These are phyloP conservation scores for Heterobasidion occidentale DNA, from an alignment of 1,284 basidiomycete species.

Conservation along the genomic window DNA sequence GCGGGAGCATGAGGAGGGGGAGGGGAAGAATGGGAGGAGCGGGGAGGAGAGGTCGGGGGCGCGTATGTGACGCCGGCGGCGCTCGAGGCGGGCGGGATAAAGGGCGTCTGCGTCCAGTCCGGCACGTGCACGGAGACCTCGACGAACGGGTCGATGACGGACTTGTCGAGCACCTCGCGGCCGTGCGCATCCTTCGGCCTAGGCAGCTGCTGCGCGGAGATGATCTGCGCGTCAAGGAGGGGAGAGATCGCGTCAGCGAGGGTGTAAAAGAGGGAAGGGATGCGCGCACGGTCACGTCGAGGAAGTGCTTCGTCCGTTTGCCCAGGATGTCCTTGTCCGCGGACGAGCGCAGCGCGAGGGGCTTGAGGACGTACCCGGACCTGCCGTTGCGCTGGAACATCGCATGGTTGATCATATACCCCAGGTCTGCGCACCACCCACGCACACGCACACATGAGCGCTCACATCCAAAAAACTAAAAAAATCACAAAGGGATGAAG, in stretches of 20 bases:
- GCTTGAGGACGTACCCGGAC: conserved; percentile 90
- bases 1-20: conserved; percentile 12
- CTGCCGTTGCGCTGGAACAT: conserved; percentile 89
- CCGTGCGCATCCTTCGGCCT: conserved; percentile 60
- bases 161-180: conserved; percentile 52
- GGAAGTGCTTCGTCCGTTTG: conserved; percentile 47
- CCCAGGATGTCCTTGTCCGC: conserved; percentile 49
- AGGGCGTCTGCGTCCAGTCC: conserved; percentile 48
- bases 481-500: background rate
- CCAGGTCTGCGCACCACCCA: conserved; percentile 48
- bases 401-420: conserved; percentile 87
- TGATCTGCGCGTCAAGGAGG: conserved; percentile 39
- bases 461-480: background rate
- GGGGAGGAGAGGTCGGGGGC: conserved; percentile 8
- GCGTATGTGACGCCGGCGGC: background rate
- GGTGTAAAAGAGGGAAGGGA: background rate
- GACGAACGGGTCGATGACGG: conserved; percentile 66
- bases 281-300: conserved; percentile 53
- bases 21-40: conserved; percentile 8
- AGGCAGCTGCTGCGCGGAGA: conserved; percentile 93
- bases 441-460: background rate
- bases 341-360: conserved; percentile 62
- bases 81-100: conserved; percentile 8
- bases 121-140: conserved; percentile 75
- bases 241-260: background rate